A percentile compares a stretch with the other conserved stretches of the same genome.
Conservation (phyloP, 148 eudicot genomes). For the Chenopodium berlandieri region DNA sequence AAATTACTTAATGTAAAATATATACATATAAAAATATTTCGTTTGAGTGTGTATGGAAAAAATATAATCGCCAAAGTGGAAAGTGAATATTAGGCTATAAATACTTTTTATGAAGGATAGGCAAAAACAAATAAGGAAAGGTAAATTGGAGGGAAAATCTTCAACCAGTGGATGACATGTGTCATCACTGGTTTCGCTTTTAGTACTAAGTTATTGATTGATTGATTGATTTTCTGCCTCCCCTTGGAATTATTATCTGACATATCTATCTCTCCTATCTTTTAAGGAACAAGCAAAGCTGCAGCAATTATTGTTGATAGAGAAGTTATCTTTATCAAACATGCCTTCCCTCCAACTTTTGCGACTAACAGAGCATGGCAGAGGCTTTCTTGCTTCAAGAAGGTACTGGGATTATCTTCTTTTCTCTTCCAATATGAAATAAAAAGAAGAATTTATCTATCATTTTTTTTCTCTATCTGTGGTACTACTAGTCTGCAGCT, state of each 20-base stretch:
- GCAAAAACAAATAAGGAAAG: too few relatives aligned
- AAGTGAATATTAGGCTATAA: too few relatives aligned
- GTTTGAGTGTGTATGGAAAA: too few relatives aligned
- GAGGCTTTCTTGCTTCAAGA: slow-evolving; percentile 70
- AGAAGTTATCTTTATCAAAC: slow-evolving; percentile 32
- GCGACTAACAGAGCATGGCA: slow-evolving; percentile 90
- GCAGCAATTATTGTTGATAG: slow-evolving; percentile 23
- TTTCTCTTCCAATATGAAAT: background rate
- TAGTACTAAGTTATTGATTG: too few relatives aligned
- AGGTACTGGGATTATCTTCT: slow-evolving; percentile 37
- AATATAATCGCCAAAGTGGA: too few relatives aligned
- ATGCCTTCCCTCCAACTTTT: slow-evolving; percentile 98
- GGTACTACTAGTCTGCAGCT: background rate
- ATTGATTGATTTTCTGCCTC: too few relatives aligned
- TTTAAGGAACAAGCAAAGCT: slow-evolving; percentile 25
- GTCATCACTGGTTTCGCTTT: too few relatives aligned
- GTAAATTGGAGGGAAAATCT: too few relatives aligned
- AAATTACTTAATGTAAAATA: too few relatives aligned
- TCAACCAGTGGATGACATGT: too few relatives aligned
- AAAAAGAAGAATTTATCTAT: background rate
- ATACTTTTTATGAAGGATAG: too few relatives aligned
- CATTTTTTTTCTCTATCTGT: background rate
- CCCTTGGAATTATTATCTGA: slow-evolving; percentile 4
- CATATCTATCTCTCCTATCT: slow-evolving; percentile 8
- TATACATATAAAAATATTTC: too few relatives aligned